Percentiles rank a stretch among this genome's conserved stretches.
phyloP scores from a whole-genome alignment of 2,329 filamentous ascomycete genomes.

The Ustilaginoidea virens region DNA sequence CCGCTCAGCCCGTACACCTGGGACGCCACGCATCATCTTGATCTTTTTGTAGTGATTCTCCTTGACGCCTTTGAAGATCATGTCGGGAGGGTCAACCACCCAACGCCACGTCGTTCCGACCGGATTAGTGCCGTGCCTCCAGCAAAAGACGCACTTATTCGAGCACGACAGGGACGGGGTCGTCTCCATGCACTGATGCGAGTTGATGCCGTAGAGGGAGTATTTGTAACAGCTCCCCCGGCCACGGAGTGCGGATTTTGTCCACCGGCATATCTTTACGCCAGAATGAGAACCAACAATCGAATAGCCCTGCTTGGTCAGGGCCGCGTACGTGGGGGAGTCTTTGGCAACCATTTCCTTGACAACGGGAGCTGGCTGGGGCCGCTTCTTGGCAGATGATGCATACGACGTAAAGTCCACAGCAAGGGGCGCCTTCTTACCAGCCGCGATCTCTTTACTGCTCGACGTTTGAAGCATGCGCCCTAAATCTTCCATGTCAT shows the following conservation, averaged over 20 bases:
- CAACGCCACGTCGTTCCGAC: constrained; percentile 95
- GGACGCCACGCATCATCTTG: constrained; percentile 89
- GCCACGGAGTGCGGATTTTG: constrained; percentile 86
- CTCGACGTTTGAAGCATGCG: constrained; percentile 39
- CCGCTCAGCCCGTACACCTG: constrained; percentile 79
- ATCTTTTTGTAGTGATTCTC: constrained; percentile 93
- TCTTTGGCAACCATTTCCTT: constrained; percentile 93
- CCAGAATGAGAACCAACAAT: constrained; percentile 93
- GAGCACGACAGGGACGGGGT: constrained; percentile 90
- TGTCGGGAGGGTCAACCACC: constrained; percentile 79
- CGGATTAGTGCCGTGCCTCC: constrained; percentile 93
- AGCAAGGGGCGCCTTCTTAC: constrained; percentile 40
- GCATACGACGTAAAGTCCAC: constrained; percentile 75
- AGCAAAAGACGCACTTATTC: constrained; percentile 98
- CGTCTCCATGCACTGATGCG: constrained; percentile 96
- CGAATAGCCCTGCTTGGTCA: constrained; percentile 93
- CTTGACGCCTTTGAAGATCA: constrained; percentile 84
- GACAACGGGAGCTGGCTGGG: constrained; percentile 25
- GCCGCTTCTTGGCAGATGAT: constrained; percentile 29
- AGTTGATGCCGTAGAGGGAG: constrained; percentile 92
- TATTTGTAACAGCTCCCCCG: constrained; percentile 96
- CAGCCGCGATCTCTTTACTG: constrained; percentile 14
- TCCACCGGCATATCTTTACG: constrained; percentile 97
- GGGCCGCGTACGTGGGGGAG: constrained; percentile 73
- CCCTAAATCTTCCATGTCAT: constrained; percentile 77